Evolutionary conservation across 1,284 basidiomycete genomes (phyloP), one percentile per base, ranked within the genome.

Genomic region (Ceratobasidium papillatum): DNA sequence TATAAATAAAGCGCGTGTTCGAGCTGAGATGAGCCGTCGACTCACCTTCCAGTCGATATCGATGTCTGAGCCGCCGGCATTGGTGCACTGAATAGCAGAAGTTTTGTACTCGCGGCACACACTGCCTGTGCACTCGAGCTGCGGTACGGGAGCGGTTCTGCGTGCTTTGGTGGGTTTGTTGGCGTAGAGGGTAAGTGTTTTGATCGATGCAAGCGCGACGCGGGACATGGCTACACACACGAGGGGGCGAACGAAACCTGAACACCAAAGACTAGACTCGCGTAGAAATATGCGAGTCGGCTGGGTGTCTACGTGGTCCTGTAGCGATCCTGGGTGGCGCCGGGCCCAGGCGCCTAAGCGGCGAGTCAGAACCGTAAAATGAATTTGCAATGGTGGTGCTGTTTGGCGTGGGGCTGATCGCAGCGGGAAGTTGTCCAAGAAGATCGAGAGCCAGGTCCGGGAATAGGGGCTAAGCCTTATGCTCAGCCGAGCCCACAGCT

Each of bases 81-180:
- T 83, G n/a, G 79, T 80, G 78, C 87, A 88, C 74, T 86, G 84
- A 5, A 87, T 82, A 3, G 84, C 83, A 25, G 84, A 82, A 0
- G 87, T 86, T 66, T 84, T 80, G 76, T 80, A 86, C 8, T 76
- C 61, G 11, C 78, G 76, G 76, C 86, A 87, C 30, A 81, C 78
- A 54, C 80, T 80, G 0, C 86, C 86, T 1, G 80, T 58, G 77
- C 86, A 87, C 19, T 78, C 81, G n/a, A 87, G 82, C 75, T 87
- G 86, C 1, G 84, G 83, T 11, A 86, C 80, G 0, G 85, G 81
- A 0, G 78, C 75, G 0, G 80, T 81, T n/a, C 86, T 80, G 12
- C 85, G 81, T 4, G 80, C 79, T 0, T 80, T 78, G 1, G 86
- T 86, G 49, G 77, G 54, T 12, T 78, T 75, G 58, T 79, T 81